These are phyloP conservation scores for Penicillium coffeae DNA, from an alignment of 495 filamentous ascomycete genomes.

Conservation along the genomic window DNA sequence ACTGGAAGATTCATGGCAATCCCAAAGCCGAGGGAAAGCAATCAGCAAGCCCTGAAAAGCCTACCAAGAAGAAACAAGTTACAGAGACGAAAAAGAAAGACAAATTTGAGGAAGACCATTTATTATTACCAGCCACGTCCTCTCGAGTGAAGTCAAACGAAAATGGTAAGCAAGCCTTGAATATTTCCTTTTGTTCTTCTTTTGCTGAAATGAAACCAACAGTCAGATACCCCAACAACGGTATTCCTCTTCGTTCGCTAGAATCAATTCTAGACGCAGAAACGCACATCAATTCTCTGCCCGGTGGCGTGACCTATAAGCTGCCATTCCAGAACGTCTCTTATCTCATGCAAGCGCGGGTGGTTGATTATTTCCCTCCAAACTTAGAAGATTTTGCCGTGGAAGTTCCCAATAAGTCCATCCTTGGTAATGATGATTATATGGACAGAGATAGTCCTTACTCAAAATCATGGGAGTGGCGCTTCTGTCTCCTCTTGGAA, in stretches of 20 bases:
- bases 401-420: slow-evolving; percentile 38
- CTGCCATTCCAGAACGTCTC: slow-evolving; percentile 72
- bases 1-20: slow-evolving; percentile 43
- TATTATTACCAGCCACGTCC: slow-evolving; percentile 14
- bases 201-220: slow-evolving; percentile 8
- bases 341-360: slow-evolving; percentile 63
- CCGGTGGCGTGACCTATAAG: slow-evolving; percentile 38
- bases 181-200: no score
- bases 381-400: slow-evolving; percentile 71
- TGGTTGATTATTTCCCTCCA: slow-evolving; percentile 76
- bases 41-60: not conserved
- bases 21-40: not conserved
- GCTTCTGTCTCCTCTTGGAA: slow-evolving; percentile 70
- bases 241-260: slow-evolving; percentile 27
- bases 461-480: slow-evolving; percentile 69
- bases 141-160: slow-evolving; percentile 37
- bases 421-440: slow-evolving; percentile 39
- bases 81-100: slow-evolving; percentile 30
- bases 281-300: slow-evolving; percentile 39
- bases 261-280: slow-evolving; percentile 40
- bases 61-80: slow-evolving; percentile 17
- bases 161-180: slow-evolving; percentile 29
- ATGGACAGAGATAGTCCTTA: not conserved
- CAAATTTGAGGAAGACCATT: slow-evolving; percentile 35
- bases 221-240: slow-evolving; percentile 35